Evolutionary conservation across 352 stramenopile species (phyloP), one percentile per base, ranked within the genome.

Genomic region (Globisporangium echinulatum): DNA sequence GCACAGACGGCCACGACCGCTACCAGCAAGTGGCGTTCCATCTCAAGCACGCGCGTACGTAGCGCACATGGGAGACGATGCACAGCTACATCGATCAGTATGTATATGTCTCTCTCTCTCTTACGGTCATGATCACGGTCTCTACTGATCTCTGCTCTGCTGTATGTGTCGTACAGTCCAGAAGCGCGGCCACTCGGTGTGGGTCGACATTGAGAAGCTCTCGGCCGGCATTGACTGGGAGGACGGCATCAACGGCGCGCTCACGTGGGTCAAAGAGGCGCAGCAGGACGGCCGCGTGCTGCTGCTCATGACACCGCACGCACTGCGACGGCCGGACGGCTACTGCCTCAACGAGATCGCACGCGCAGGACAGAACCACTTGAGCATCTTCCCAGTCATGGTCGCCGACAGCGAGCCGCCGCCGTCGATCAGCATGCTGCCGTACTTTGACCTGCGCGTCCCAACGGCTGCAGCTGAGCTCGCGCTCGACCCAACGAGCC

Each of bases 321-420:
- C 82, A 7, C 70, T 91, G 51, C 77, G 82, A 11, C 70, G 82
- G 2, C 82, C 82, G 0, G 79, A 91, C 60, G 82, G 82, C 33
- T 91, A 90, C 62, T 91, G 82, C 42, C 74, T 91, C 56, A 91
- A 91, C 61, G 82, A 91, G 66, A 82, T 91, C 15, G 77, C 82
- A 8, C 76, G 79, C 43, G 82, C 82, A 10, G 75, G 77, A 19
- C 71, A 76, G 15, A 69, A 85, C 40, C 69, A 73, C 11, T 70
- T 91, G 8, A 79, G 69, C 54, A 90, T 90, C 59, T 91, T 91
- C 49, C 82, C 79, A 3, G 79, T 87, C 10, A 64, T 91, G 54
- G 72, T 91, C 46, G 76, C 67, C 0, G 79, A 90, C 38, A 90
- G 79, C 52, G 72, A 79, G 19, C 82, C 82, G 10, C 79, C 78